Evolutionary conservation across 1,139 yeast genomes (phyloP).

Genomic region (Hemisphaericaspora xylanilytica): DNA sequence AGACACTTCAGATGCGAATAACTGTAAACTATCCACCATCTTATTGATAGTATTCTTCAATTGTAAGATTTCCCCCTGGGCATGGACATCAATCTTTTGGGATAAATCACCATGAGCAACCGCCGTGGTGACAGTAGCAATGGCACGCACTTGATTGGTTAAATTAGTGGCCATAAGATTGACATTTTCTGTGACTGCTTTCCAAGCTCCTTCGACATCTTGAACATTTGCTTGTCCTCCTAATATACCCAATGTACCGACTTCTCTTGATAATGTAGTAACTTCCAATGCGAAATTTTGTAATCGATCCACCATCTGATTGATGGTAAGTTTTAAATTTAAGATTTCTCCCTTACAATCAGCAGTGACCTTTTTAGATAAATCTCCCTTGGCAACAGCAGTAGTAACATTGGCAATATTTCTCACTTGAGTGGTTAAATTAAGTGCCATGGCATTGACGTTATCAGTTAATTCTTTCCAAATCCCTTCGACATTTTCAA

Average conservation of each 20-base stretch:
- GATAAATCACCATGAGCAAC: conserved; percentile 90
- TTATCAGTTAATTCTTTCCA: conserved; percentile 89
- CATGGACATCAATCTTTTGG: conserved; percentile 85
- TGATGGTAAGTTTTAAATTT: conserved; percentile 76
- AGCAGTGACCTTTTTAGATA: conserved; percentile 82
- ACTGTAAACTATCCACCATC: conserved; percentile 89
- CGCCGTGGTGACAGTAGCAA: conserved; percentile 89
- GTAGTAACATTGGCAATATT: conserved; percentile 89
- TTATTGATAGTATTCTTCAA: conserved; percentile 78
- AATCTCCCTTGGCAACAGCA: conserved; percentile 89
- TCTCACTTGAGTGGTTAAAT: conserved; percentile 83
- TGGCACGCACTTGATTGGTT: conserved; percentile 85
- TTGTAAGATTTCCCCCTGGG: conserved; percentile 82
- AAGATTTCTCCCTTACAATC: conserved; percentile 87
- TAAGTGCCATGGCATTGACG: conserved; percentile 88
- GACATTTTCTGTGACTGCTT: conserved; percentile 85
- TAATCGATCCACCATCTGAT: conserved; percentile 83
- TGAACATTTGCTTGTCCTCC: conserved; percentile 93
- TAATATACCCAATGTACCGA: conserved; percentile 83
- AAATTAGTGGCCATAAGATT: conserved; percentile 87
- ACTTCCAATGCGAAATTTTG: conserved; percentile 89
- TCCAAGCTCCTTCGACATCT: conserved; percentile 94
- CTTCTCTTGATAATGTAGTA: conserved; percentile 81
- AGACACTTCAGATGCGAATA: conserved; percentile 85
- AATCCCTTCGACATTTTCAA: conserved; percentile 81